Conservation (phyloP, 1,284 basidiomycete species). For the Trichosporon ovoides region DNA sequence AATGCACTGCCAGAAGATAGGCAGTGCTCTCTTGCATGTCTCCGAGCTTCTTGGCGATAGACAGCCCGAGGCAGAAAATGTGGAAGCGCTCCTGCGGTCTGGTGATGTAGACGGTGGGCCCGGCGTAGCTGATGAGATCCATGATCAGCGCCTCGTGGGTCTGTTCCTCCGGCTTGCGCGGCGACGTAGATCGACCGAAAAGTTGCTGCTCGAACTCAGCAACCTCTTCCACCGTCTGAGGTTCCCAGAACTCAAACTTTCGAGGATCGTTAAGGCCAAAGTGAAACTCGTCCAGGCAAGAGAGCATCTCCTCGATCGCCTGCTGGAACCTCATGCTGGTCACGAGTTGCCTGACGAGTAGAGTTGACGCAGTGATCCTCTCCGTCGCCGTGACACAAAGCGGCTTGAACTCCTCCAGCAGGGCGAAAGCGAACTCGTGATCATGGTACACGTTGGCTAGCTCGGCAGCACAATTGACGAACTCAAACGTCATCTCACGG, state of each 20-base stretch:
- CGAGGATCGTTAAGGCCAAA: constrained; percentile 21
- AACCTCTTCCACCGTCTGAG: constrained; percentile 19
- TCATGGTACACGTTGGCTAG: constrained; percentile 25
- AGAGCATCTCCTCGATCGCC: constrained; percentile 20
- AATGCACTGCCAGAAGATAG: constrained; percentile 24
- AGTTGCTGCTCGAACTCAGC: constrained; percentile 8
- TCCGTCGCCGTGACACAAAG: constrained; percentile 21
- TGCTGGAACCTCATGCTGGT: constrained; percentile 14
- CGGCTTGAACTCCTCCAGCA: constrained; percentile 20
- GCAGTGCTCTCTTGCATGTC: constrained; percentile 21
- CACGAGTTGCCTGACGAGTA: constrained; percentile 25
- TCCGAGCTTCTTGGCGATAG: constrained; percentile 18
- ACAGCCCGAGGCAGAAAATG: constrained; percentile 25
- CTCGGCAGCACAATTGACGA: constrained; percentile 21
- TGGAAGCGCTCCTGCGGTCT: constrained; percentile 15
- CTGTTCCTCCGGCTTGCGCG: constrained; percentile 7
- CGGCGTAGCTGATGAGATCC: constrained; percentile 28
- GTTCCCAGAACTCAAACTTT: constrained; percentile 13
- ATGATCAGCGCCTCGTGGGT: constrained; percentile 22
- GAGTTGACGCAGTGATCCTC: constrained; percentile 22
- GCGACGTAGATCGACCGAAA: not conserved
- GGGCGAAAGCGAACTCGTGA: constrained; percentile 18
- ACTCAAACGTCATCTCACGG: constrained; percentile 20
- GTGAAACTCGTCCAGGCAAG: constrained; percentile 21
- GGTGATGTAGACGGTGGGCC: constrained; percentile 28